A percentile compares a stretch with the other conserved stretches of the same genome.
These are phyloP conservation scores for Metarhizium rileyi DNA, from an alignment of 2,329 filamentous ascomycete species.

Conservation along the genomic window DNA sequence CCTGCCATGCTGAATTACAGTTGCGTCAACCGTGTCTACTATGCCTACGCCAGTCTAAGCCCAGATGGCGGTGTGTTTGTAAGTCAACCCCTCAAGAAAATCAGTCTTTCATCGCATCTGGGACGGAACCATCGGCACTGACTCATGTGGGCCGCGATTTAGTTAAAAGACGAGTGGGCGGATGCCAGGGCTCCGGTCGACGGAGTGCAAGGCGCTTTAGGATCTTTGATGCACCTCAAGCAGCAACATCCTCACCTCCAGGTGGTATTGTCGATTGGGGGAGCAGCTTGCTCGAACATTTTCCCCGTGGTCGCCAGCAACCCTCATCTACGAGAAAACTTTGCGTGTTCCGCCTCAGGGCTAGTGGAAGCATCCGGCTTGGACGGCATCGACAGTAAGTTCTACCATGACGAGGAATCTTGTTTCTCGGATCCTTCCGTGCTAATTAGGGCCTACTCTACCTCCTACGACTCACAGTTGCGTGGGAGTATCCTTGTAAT, in stretches of 20 bases:
- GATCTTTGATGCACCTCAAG: conserved; percentile 65
- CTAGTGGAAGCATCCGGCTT: conserved; percentile 60
- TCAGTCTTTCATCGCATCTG: background rate
- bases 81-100: conserved; percentile 24
- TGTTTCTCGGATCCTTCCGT: background rate
- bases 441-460: background rate
- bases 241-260: conserved; percentile 59
- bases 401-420: background rate
- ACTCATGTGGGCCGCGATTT: conserved; percentile 14
- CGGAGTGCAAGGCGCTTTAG: conserved; percentile 59
- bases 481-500: conserved; percentile 69
- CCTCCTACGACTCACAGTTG: conserved; percentile 42
- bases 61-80: conserved; percentile 68
- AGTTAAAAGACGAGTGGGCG: conserved; percentile 74
- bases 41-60: conserved; percentile 69
- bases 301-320: conserved; percentile 59
- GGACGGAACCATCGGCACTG: conserved; percentile 12
- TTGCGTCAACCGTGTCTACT: conserved; percentile 73
- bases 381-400: conserved; percentile 56
- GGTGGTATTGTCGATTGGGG: conserved; percentile 70
- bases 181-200: conserved; percentile 65
- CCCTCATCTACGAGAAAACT: conserved; percentile 52
- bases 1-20: conserved; percentile 65
- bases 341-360: conserved; percentile 56
- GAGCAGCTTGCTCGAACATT: conserved; percentile 51